Base-by-base conservation (phyloP, 1,284 basidiomycete species). In the Pseudozyma hubeiensis region DNA sequence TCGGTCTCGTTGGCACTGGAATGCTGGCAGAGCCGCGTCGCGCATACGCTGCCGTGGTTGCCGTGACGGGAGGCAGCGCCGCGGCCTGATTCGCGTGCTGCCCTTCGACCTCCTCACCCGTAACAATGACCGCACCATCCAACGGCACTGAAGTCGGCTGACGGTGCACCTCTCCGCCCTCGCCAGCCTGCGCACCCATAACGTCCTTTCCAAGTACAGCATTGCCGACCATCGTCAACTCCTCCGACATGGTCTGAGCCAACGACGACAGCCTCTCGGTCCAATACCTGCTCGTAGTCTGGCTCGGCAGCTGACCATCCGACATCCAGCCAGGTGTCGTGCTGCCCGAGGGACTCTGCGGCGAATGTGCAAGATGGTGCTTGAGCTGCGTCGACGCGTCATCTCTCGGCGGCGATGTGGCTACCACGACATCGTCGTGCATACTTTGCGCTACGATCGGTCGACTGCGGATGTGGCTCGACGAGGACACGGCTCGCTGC, bases 181-280 rank as follows among this genome's bases (percentile, higher is more conserved):
- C 44, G 35, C 11, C 35, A 41, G 10, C 43, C 19, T 9, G 8
- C 31, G 40, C 40, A 1, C 40, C 40, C 16, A 5, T 41, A 7
- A 14, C 35, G 10, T 64, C 55, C 29, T 59, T 46, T 0, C 61
- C 62, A 13, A 64, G 39, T 50, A 64, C 58, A 5, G 67, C 68
- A 44, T 51, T 52, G 33, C 64, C 55, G 7, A 63, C 63, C 4
- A 61, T 29, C 10, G 64, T 44, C 11, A 66, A 13, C 40, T 75
- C 73, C 31, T 61, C 73, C 7, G 57, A 51, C 64, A 75, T 58
- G 8, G 61, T 64, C n/a, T 71, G 64, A 2, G 73, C 73, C 19
- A 75, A 37, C 19, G 64, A 60, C 4, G 54, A 50, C 29, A 75
- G 48, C 14, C 67, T 51, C 30, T 75, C 67, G n/a, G 49, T 62